These are phyloP conservation scores for Calocybe gangraenosa DNA, from an alignment of 768 basidiomycete species.

Conservation along the genomic window DNA sequence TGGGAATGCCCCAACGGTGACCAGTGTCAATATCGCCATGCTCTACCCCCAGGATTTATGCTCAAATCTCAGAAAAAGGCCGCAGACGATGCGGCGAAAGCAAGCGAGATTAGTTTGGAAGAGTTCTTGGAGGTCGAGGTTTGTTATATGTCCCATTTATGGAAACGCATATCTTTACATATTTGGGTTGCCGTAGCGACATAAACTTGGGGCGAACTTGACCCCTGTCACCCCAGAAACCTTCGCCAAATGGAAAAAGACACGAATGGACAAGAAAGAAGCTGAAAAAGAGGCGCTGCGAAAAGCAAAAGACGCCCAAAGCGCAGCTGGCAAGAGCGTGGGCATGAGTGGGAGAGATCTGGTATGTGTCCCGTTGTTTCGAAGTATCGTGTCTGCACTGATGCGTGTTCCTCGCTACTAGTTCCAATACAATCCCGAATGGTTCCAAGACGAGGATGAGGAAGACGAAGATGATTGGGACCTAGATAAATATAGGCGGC, in stretches of 20 bases:
- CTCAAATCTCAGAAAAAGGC: constrained; percentile 94
- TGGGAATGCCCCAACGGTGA: constrained; percentile 93
- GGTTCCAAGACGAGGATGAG: constrained; percentile 80
- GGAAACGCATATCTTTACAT: neutral
- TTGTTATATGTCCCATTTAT: constrained; percentile 14
- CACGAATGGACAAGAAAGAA: constrained; percentile 89
- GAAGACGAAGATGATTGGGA: constrained; percentile 55
- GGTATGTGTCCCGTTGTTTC: constrained; percentile 39
- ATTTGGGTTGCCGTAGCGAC: constrained; percentile 56
- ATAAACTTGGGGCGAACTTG: constrained; percentile 86
- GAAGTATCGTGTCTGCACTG: constrained; percentile 2
- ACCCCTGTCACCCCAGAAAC: constrained; percentile 92
- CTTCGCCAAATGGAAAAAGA: constrained; percentile 95
- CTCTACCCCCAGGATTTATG: constrained; percentile 93
- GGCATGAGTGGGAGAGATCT: constrained; percentile 97
- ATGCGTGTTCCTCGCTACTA: constrained; percentile 24
- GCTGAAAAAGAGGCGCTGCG: constrained; percentile 80
- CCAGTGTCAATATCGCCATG: constrained; percentile 90
- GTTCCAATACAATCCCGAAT: constrained; percentile 96
- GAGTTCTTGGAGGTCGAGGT: constrained; percentile 99
- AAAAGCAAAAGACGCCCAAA: constrained; percentile 79
- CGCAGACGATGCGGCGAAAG: constrained; percentile 85
- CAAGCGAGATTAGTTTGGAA: constrained; percentile 85
- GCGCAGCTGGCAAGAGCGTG: constrained; percentile 80
- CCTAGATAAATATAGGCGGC: constrained; percentile 53